phyloP scores from a whole-genome alignment of 2,329 filamentous ascomycete species.

The Hypoxylon sp. region DNA sequence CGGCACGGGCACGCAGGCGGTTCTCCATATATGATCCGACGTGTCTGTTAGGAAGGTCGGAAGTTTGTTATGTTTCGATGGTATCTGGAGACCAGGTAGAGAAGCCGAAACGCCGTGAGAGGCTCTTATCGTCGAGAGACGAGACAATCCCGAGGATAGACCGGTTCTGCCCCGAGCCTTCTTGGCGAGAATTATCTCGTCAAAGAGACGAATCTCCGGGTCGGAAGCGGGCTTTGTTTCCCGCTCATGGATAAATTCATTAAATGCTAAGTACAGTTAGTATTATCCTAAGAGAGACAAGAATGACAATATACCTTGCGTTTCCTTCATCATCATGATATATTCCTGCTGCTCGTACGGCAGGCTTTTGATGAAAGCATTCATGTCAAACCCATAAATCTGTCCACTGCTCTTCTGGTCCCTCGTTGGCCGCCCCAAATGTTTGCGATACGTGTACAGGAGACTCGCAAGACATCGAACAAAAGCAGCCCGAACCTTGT shows the following conservation, averaged over 20 bases:
- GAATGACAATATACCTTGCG: conserved; percentile 67
- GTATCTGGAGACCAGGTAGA: conserved; percentile 56
- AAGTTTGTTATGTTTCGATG: conserved; percentile 58
- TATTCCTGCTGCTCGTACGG: conserved; percentile 77
- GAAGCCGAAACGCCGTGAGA: conserved; percentile 66
- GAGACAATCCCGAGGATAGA: conserved; percentile 75
- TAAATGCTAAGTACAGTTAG: conserved; percentile 70
- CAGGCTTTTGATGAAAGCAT: conserved; percentile 74
- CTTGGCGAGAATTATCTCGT: conserved; percentile 88
- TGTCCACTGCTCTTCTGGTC: conserved; percentile 74
- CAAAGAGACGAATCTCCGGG: conserved; percentile 80
- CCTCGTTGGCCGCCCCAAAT: conserved; percentile 70
- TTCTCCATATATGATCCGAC: conserved; percentile 85
- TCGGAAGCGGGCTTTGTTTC: conserved; percentile 75
- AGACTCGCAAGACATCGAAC: conserved; percentile 76
- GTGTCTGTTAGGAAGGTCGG: conserved; percentile 78
- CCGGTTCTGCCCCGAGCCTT: conserved; percentile 75
- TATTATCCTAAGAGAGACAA: not conserved
- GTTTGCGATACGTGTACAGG: conserved; percentile 76
- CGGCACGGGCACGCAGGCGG: conserved; percentile 72
- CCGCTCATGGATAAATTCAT: conserved; percentile 87
- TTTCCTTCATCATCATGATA: conserved; percentile 74
- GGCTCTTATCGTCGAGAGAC: conserved; percentile 71
- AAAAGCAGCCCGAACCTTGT: conserved; percentile 74
- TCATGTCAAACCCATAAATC: conserved; percentile 75